phyloP scores from a whole-genome alignment of 495 filamentous ascomycete species.

The Talaromyces proteolyticus region DNA sequence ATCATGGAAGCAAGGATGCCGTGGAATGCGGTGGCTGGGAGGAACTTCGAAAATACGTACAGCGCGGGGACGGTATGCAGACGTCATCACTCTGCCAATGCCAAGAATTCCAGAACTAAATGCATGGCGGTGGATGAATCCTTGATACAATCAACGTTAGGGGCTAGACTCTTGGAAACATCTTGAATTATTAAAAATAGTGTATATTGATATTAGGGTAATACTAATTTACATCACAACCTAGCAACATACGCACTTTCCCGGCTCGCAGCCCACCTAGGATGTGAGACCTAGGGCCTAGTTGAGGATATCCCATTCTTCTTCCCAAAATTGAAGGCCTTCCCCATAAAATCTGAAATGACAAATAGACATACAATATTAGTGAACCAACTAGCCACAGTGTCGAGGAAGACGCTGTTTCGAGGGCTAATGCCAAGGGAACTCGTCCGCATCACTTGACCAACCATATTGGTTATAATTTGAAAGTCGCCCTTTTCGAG shows the following conservation, averaged over 20 bases:
- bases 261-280: not conserved
- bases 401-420: constrained; percentile 35
- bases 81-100: not conserved
- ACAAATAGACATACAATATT: constrained; percentile 36
- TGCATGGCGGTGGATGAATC: no score
- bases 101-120: not conserved
- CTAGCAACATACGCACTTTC: not conserved
- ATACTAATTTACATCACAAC: not conserved
- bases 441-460: constrained; percentile 58
- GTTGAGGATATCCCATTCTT: constrained; percentile 29
- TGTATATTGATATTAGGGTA: not conserved
- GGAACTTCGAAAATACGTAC: not conserved
- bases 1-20: constrained; percentile 6
- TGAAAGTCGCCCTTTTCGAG: constrained; percentile 78
- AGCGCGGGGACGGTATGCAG: not conserved
- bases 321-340: constrained; percentile 39
- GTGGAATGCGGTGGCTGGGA: not conserved
- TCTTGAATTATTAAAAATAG: no score
- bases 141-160: not conserved
- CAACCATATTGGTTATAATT: constrained; percentile 62
- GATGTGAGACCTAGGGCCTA: not conserved
- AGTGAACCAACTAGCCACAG: constrained; percentile 37
- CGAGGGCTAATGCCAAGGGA: constrained; percentile 37
- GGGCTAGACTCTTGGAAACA: no score
- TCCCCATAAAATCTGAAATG: constrained; percentile 35